Base-by-base conservation (phyloP, 1,284 basidiomycete species). In the Fomitopsis palustris region DNA sequence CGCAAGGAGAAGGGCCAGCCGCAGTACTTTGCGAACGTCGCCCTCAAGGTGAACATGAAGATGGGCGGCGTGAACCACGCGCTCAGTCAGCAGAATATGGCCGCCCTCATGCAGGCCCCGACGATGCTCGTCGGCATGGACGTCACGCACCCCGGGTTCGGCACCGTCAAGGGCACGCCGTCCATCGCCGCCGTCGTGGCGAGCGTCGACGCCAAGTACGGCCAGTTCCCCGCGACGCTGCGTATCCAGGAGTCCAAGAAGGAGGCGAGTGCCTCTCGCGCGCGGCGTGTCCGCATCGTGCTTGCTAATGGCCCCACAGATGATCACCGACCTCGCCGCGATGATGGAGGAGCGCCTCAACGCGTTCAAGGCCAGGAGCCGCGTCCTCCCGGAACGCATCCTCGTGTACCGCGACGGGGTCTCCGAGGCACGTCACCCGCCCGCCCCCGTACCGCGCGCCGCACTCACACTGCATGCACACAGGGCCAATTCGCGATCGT, bases 121-220 rank as follows among this genome's bases (percentile, higher is more conserved):
- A 92, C 90, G 0, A 93, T 93, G 86, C 70, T 93, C 33, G 82
- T 93, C 31, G 91, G 91, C 6, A 90, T 92, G 73, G 91, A 93
- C 67, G 91, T 93, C 16, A 92, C 90, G 0, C 92, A 93, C 72
- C 88, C 90, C 23, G 86, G 88, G 17, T 81, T 80, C 4, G 84
- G 85, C 0, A 87, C 86, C 61, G 79, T 81, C 62, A 79, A 76
- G 61, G 86, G 84, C 10, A 90, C 81, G 2, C 91, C 92, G 1
- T 91, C 88, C 0, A 83, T 93, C 62, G 90, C 90, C 0, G 92
- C 90, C 0, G 87, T 93, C 8, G 92, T 93, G 1, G 90, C 85
- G 5, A 92, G 85, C 60, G 66, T 79, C 33, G 90, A 93, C 64
- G 59, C 58, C 2, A 67, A 77, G n/a, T 90, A 79, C 66, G 83